Evolutionary conservation across 2,329 filamentous ascomycete species (phyloP).

Genomic region (Balansia obtecta): DNA sequence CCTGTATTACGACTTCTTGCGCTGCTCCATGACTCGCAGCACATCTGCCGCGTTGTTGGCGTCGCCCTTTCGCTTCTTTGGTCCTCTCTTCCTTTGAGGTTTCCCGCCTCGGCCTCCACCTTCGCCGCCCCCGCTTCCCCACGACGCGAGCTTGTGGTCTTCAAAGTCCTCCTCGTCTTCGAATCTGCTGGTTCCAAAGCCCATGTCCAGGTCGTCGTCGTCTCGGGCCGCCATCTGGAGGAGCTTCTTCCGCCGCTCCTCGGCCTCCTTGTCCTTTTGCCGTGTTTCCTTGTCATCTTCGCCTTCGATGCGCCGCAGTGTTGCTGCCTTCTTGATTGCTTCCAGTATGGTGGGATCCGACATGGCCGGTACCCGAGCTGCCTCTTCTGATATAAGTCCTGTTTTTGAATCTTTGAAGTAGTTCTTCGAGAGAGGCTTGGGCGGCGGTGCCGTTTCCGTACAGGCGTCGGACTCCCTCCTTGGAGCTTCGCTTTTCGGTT

Average conservation of each 20-base stretch:
- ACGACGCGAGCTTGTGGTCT: conserved; percentile 52
- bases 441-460: conserved; percentile 33
- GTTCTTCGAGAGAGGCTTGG: conserved; percentile 35
- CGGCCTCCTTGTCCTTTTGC: conserved; percentile 39
- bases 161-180: conserved; percentile 82
- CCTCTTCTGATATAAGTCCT: conserved; percentile 39
- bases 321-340: conserved; percentile 73
- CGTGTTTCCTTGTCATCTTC: conserved; percentile 22
- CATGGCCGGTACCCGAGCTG: conserved; percentile 38
- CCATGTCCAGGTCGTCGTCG: conserved; percentile 84
- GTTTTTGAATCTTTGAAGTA: conserved; percentile 52
- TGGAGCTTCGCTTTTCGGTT: background rate
- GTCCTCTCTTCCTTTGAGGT: conserved; percentile 53
- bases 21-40: conserved; percentile 60
- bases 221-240: conserved; percentile 65
- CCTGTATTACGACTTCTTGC: conserved; percentile 23
- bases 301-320: conserved; percentile 38
- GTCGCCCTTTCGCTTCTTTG: conserved; percentile 68
- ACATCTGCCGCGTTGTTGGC: conserved; percentile 71
- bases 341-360: conserved; percentile 70
- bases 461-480: conserved; percentile 9
- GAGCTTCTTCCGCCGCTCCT: conserved; percentile 62
- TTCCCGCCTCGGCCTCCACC: conserved; percentile 29
- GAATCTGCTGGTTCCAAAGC: conserved; percentile 78
- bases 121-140: conserved; percentile 40